These are phyloP conservation scores for Acacia crassicarpa DNA, from an alignment of 306 rosid genomes.

Conservation along the genomic window DNA sequence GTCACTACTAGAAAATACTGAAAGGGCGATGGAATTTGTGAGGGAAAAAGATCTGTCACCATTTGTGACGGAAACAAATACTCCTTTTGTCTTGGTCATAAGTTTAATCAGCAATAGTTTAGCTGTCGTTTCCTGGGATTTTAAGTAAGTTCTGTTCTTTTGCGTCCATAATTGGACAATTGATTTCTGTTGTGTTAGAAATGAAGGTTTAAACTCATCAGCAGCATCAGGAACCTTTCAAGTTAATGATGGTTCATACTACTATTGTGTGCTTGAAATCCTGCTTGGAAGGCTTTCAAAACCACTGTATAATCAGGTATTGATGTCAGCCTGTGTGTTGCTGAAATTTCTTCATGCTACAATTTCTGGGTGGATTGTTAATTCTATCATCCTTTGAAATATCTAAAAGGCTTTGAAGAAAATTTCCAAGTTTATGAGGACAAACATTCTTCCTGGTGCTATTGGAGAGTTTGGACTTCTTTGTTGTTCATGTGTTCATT, in stretches of 20 bases:
- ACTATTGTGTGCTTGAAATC: slow-evolving; percentile 92
- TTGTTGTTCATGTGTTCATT: slow-evolving; percentile 93
- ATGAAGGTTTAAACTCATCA: slow-evolving; percentile 86
- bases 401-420: slow-evolving; percentile 82
- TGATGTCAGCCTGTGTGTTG: slow-evolving; percentile 26
- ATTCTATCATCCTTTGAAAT: slow-evolving; percentile 31
- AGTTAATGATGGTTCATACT: slow-evolving; percentile 95
- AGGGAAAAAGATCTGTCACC: too few species aligned
- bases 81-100: slow-evolving; percentile 19
- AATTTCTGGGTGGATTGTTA: slow-evolving; percentile 18
- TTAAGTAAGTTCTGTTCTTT: slow-evolving; percentile 1
- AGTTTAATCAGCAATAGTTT: slow-evolving; percentile 11
- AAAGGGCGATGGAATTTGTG: too few species aligned
- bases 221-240: slow-evolving; percentile 93
- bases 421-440: slow-evolving; percentile 89
- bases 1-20: too few species aligned
- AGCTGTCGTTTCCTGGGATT: slow-evolving; percentile 23
- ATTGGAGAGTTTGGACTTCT: slow-evolving; percentile 97
- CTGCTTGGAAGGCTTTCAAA: slow-evolving; percentile 90
- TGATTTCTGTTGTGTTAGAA: slow-evolving; percentile 62
- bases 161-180: slow-evolving; percentile 26
- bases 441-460: slow-evolving; percentile 99
- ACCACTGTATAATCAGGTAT: slow-evolving; percentile 80
- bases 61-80: neutral
- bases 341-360: neutral